A percentile compares a stretch with the other conserved stretches of the same genome.
Conservation (phyloP, 768 basidiomycete species). For the Aureoboletus auriporus region DNA sequence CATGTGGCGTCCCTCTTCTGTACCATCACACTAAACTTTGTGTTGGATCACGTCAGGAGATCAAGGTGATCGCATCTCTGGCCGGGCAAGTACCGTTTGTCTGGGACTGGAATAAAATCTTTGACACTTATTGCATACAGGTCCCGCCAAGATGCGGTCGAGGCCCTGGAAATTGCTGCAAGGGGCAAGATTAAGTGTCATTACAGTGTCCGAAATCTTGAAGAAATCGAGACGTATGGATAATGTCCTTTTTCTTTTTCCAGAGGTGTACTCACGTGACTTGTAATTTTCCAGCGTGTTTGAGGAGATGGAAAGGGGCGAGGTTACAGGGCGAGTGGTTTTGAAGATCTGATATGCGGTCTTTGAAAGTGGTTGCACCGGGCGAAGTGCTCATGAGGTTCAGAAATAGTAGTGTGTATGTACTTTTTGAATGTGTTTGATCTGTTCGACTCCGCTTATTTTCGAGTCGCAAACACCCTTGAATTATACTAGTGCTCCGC, state of each 20-base stretch:
- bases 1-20: background rate
- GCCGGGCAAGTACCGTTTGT: conserved; percentile 12
- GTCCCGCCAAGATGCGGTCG: conserved; percentile 42
- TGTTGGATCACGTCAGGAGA: conserved; percentile 9
- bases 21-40: background rate
- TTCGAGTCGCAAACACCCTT: too few species aligned
- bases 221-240: conserved; percentile 26
- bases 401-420: too few species aligned
- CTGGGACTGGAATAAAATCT: background rate
- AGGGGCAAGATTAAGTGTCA: conserved; percentile 31
- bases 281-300: conserved; percentile 10
- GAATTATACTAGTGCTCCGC: too few species aligned
- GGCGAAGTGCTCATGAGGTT: too few species aligned
- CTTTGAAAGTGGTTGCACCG: too few species aligned
- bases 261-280: background rate
- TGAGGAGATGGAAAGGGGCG: conserved; percentile 14
- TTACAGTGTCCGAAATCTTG: conserved; percentile 22
- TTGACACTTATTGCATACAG: conserved; percentile 14
- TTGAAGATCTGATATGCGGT: conserved; percentile 7
- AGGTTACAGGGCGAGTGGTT: conserved; percentile 18
- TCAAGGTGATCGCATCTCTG: conserved; percentile 19
- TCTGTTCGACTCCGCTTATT: too few species aligned
- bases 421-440: too few species aligned
- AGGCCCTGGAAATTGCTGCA: conserved; percentile 40
- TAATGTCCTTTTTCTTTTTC: background rate